Base-by-base conservation (phyloP, 164 flowering plant species). In the Piper longum region DNA sequence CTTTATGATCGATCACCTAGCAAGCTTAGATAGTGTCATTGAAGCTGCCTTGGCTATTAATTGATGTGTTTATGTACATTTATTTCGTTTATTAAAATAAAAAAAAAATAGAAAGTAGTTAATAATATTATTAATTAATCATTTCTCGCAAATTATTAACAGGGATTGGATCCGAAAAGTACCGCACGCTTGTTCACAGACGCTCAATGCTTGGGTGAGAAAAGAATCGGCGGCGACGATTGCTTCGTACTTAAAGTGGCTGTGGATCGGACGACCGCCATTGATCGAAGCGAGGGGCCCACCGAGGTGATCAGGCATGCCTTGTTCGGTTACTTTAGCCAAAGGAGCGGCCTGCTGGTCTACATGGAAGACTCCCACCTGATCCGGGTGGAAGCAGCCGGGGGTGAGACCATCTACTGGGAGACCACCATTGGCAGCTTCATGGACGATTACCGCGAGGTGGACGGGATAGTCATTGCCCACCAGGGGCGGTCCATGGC, bases 321-420 rank as follows among this genome's bases (percentile, higher is more conserved):
- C 4, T 60, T 90, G 13, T 83, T 82, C 42, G 97, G 95, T 4
- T 90, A 86, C 68, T 90, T 90, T 66, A 83, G 87, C 76, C 97
- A 90, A 60, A 86, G 79, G 79, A 88, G 85, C 59, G 97, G 97
- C n/a, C 85, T 90, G 8, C 76, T 90, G 2, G 66, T 86, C 0
- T 82, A 88, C 80, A 16, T 88, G 67, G 97, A 90, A 73, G 97
- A 90, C 70, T 88, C 93, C 1, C 97, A 90, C 54, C 80, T 90
- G 8, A 90, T 88, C 0, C 69, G 95, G 61, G 88, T 81, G 0
- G 77, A 76, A 5, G 60, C 81, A 16, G 73, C 77, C 0, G 82
- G 74, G 18, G 64, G 74, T 17, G 83, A 78, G n/a, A 60, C 85
- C 0, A 72, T 86, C 40, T 90, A 87, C 61, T 88, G 95, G 97